Conservation (phyloP, 2,329 filamentous ascomycete genomes). For the Gaeumannomyces sp. region DNA sequence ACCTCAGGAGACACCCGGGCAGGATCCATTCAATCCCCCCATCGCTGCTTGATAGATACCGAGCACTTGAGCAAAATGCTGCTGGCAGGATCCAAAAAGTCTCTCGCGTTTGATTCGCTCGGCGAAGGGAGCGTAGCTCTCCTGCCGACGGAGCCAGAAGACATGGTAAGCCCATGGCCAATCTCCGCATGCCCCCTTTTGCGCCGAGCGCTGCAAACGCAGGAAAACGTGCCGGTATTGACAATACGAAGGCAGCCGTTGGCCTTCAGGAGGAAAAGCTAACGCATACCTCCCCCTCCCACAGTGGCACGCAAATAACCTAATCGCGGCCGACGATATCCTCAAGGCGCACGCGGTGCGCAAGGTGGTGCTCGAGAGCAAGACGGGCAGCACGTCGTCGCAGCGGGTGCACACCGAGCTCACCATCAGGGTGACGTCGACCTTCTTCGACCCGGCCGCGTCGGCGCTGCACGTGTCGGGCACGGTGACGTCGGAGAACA, state of each 20-base stretch:
- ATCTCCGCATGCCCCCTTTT: not conserved
- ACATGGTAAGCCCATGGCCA: constrained; percentile 32
- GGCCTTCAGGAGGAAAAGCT: constrained; percentile 5
- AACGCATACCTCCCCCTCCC: not conserved
- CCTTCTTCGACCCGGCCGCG: constrained; percentile 51
- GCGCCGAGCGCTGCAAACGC: too few species aligned
- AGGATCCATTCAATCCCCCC: not conserved
- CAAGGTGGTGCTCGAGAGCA: constrained; percentile 43
- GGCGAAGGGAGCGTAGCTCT: constrained; percentile 32
- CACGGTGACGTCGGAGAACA: constrained; percentile 46
- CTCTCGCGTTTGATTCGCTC: constrained; percentile 29
- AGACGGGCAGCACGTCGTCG: constrained; percentile 39
- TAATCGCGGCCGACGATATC: constrained; percentile 47
- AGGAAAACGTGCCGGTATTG: not conserved
- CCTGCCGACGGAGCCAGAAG: constrained; percentile 36
- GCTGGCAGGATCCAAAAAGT: constrained; percentile 31
- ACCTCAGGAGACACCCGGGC: too few species aligned
- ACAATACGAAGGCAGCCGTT: not conserved
- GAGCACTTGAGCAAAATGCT: constrained; percentile 32
- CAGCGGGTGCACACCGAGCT: constrained; percentile 52
- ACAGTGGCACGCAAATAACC: constrained; percentile 54
- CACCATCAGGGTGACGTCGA: constrained; percentile 49
- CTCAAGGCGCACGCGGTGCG: constrained; percentile 50
- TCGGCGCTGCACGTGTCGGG: constrained; percentile 52
- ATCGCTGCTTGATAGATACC: too few species aligned